Conservation (phyloP, 352 stramenopile species). For the Phytophthora colocasiae region DNA sequence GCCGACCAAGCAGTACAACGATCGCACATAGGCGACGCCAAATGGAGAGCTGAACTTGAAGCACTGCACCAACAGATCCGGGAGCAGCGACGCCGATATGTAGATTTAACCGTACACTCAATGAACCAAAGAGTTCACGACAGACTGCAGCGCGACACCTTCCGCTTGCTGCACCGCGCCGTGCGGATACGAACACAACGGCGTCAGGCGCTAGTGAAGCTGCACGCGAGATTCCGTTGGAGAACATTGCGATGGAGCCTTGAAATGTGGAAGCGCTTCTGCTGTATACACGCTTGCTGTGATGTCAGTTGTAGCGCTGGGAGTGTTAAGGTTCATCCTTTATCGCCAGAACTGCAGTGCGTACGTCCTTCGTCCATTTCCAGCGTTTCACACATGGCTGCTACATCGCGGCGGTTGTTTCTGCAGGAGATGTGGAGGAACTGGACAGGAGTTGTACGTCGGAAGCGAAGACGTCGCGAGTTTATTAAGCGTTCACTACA, state of each 20-base stretch:
- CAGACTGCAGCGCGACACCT: constrained; percentile 28
- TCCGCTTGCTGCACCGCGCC: constrained; percentile 21
- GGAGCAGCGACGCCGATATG: constrained; percentile 30
- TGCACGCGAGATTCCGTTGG: constrained; percentile 10
- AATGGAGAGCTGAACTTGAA: constrained; percentile 43
- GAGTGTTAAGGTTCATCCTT: constrained; percentile 16
- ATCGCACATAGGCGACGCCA: constrained; percentile 40
- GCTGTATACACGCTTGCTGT: neutral
- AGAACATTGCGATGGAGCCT: constrained; percentile 17
- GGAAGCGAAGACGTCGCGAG: constrained; percentile 12
- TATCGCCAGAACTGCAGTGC: neutral
- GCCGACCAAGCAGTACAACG: constrained; percentile 53
- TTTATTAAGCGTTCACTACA: constrained; percentile 9
- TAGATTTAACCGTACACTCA: constrained; percentile 23
- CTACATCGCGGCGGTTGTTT: constrained; percentile 4
- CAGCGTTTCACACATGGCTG: too few species aligned
- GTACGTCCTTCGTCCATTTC: too few species aligned
- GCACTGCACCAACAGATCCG: constrained; percentile 28
- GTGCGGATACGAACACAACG: constrained; percentile 9
- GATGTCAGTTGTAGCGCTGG: neutral
- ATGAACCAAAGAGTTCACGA: constrained; percentile 29
- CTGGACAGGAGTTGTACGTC: constrained; percentile 25
- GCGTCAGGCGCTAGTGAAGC: constrained; percentile 10
- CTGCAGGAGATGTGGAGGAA: constrained; percentile 28
- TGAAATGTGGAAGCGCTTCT: constrained; percentile 17